These are phyloP conservation scores for Ophiostoma novo-ulmi DNA, from an alignment of 2,329 filamentous ascomycete genomes.

Conservation along the genomic window DNA sequence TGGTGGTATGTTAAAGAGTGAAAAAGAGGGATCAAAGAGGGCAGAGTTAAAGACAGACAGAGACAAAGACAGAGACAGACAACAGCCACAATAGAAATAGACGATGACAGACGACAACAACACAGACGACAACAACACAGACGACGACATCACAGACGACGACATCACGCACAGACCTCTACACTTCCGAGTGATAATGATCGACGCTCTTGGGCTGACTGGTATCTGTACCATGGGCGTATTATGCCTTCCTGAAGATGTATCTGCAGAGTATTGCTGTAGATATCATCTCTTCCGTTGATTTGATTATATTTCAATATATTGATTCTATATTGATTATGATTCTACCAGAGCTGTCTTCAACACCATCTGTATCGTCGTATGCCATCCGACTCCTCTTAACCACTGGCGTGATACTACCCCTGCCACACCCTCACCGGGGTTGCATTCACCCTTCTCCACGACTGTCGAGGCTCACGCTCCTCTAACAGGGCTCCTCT, in stretches of 20 bases:
- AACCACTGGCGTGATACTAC: not conserved
- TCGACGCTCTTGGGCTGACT: conserved; percentile 6
- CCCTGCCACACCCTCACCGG: not conserved
- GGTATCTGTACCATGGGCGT: not conserved
- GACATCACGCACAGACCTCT: not conserved
- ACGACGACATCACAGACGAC: too few relatives aligned
- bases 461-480: not conserved
- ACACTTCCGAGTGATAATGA: not conserved
- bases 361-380: too few relatives aligned
- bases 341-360: too few relatives aligned
- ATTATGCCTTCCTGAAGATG: too few relatives aligned
- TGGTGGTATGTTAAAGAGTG: not conserved
- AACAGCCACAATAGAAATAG: too few relatives aligned
- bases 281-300: too few relatives aligned
- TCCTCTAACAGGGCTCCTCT: not conserved
- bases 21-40: not conserved
- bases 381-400: not conserved
- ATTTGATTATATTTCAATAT: not conserved
- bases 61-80: too few relatives aligned
- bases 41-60: too few relatives aligned
- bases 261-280: too few relatives aligned
- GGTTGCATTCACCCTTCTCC: not conserved
- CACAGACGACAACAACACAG: too few relatives aligned
- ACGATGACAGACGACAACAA: too few relatives aligned
- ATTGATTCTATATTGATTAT: too few relatives aligned